These are phyloP conservation scores for Venturia oleaginea DNA, from an alignment of 2,329 filamentous ascomycete species.

Conservation along the genomic window DNA sequence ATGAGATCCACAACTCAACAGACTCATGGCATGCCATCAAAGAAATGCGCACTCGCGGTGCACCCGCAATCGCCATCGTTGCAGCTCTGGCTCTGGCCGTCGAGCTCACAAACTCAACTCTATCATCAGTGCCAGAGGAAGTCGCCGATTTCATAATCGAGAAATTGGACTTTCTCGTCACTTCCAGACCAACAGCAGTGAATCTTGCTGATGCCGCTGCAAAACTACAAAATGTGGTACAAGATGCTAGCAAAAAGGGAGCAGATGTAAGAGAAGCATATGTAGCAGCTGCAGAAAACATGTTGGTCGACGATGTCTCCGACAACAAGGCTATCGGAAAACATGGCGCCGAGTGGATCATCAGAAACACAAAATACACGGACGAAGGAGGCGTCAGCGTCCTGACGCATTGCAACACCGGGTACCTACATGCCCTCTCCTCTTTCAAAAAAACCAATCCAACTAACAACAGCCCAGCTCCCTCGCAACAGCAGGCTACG, in stretches of 20 bases:
- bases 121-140: constrained; percentile 47
- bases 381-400: constrained; percentile 55
- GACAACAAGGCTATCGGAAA: constrained; percentile 83
- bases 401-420: constrained; percentile 95
- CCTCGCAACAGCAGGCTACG: constrained; percentile 93
- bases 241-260: constrained; percentile 36
- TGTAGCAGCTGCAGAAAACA: constrained; percentile 71
- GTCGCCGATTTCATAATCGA: constrained; percentile 60
- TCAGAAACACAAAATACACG: constrained; percentile 42
- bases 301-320: constrained; percentile 75
- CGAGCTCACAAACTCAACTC: constrained; percentile 51
- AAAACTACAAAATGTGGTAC: constrained; percentile 61
- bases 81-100: constrained; percentile 81
- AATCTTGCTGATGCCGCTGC: constrained; percentile 85
- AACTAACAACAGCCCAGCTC: constrained; percentile 45
- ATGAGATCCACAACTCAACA: constrained; percentile 57
- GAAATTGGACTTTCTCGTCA: constrained; percentile 77
- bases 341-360: constrained; percentile 76
- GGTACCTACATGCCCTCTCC: constrained; percentile 38
- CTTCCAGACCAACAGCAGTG: constrained; percentile 86
- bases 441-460: not conserved
- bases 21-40: constrained; percentile 78
- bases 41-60: constrained; percentile 70
- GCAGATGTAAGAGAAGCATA: constrained; percentile 57
- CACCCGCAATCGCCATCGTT: constrained; percentile 96